phyloP scores from a whole-genome alignment of 2,329 filamentous ascomycete genomes.

The Ceratocystis ficicola region DNA sequence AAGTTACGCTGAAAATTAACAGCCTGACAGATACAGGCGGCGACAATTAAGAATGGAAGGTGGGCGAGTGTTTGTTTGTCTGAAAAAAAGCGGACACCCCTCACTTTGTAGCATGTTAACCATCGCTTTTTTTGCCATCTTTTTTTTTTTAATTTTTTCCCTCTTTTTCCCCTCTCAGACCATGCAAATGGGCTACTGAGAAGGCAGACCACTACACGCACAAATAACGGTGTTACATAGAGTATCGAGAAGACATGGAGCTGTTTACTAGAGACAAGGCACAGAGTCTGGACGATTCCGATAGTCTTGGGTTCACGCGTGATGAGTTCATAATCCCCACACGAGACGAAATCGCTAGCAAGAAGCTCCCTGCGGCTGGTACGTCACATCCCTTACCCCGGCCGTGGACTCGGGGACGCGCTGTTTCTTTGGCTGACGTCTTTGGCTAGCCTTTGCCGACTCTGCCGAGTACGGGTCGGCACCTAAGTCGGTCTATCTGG shows the following conservation, averaged over 20 bases:
- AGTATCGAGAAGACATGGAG: not conserved
- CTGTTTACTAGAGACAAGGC: constrained; percentile 20
- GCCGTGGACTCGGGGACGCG: not conserved
- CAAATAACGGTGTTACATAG: not conserved
- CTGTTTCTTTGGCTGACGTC: constrained; percentile 5
- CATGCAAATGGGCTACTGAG: not conserved
- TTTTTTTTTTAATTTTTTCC: not conserved
- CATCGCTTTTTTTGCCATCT: not conserved
- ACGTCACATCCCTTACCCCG: constrained; percentile 12
- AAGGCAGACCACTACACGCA: not conserved
- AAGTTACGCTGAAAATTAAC: not conserved
- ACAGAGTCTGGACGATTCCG: constrained; percentile 39
- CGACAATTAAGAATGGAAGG: not conserved
- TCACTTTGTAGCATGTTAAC: not conserved
- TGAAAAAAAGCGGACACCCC: constrained; percentile 16
- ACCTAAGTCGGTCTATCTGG: constrained; percentile 55
- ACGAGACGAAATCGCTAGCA: constrained; percentile 27
- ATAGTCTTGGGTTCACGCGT: constrained; percentile 44
- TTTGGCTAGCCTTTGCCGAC: constrained; percentile 13
- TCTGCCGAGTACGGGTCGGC: constrained; percentile 7
- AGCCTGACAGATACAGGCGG: not conserved
- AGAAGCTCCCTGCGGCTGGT: constrained; percentile 26
- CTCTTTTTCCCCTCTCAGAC: not conserved
- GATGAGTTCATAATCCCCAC: constrained; percentile 61
- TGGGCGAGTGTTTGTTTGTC: not conserved